Base-by-base conservation (phyloP, 352 stramenopile genomes). In the Phytophthora lateralis region DNA sequence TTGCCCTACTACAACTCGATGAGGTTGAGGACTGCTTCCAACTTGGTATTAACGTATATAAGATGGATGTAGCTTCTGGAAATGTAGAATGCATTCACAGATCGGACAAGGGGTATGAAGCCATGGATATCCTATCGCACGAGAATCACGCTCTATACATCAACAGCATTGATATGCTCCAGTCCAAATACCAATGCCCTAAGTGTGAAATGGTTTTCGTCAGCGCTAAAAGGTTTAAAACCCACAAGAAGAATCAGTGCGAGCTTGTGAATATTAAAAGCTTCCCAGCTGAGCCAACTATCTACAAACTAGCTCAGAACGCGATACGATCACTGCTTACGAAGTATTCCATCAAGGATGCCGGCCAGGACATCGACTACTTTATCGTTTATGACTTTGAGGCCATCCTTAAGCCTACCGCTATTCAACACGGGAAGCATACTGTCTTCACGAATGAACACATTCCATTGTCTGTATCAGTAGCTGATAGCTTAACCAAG, bases 321-420 rank as follows among this genome's bases (percentile, higher is more conserved):
- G 37, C 37, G 15, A 42, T 50, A 29, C 2, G 26, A 29, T 29
- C 26, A 29, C 34, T 51, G 26, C 44, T 51, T 12, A 59, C 47
- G 9, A 48, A 53, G 29, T 61, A 61, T 20, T 29, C 20, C 7
- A 47, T 46, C 2, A 52, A 61, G 30, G 15, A 57, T 43, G 24
- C 59, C 2, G 34, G 44, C 1, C 61, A 49, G 11, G 61, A 57
- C 34, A 47, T 46, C 8, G 61, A 70, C 15, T 54, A 64, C 32
- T 70, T 65, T 30, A 57, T 70, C 21, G 54, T 63, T 1, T 64
- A 56, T 39, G 44, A 51, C 27, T 51, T 51, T 39, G 44, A 51
- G 15, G 44, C 44, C 12, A 53, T 53, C 14, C 46, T 41, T 34
- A 49, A 49, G 42, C 42, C 42, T 49, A 49, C 39, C 6, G 39